Base-by-base conservation (phyloP, 2,329 filamentous ascomycete genomes). In the Nothopassalora personata region DNA sequence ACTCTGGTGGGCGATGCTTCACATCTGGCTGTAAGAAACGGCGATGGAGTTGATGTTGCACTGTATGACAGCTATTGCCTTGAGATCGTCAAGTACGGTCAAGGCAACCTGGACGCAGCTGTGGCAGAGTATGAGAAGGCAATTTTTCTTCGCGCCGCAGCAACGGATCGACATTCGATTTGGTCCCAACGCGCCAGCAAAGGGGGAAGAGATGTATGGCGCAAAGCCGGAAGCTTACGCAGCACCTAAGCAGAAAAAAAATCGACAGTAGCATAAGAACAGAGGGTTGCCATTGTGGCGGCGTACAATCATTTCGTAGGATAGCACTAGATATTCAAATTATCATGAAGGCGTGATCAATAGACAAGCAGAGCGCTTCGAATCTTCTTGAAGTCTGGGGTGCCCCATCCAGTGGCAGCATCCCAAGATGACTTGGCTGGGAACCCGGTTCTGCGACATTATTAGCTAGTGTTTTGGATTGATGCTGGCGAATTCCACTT, bases 1-100 rank as follows among this genome's bases (percentile, higher is more conserved):
- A 85, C 84, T 0, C 66, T 85, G 13, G 74, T 86, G 28, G 84
- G 84, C 5, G 83, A 86, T 64, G 81, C 83, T 0, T 83, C 83
- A 7, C 83, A 86, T 68, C 66, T 85, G 23, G 84, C 84, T 79
- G 0, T 81, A 81, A 0, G 83, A 80, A 36, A 58, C 61, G 46
- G 47, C 23, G 55, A 45, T 8, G 55, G 47, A 34, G 55, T 57
- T 2, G 52, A 57, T 27, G 34, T 43, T 19, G 55, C 55, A 9
- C 45, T 57, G 55, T 30, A 5, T 11, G 55, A 52, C 36, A 31
- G 33, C 11, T 50, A 45, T 2, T 15, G 34, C n/a, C 47, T 57
- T 1, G 55, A 75, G 6, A 79, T 83, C 60, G 66, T 74, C 34
- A 57, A 66, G 46, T 53, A 63, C 48, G 67, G 52, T 60, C 61